Base-by-base conservation (phyloP, 495 filamentous ascomycete species). In the Neurospora pannonica region DNA sequence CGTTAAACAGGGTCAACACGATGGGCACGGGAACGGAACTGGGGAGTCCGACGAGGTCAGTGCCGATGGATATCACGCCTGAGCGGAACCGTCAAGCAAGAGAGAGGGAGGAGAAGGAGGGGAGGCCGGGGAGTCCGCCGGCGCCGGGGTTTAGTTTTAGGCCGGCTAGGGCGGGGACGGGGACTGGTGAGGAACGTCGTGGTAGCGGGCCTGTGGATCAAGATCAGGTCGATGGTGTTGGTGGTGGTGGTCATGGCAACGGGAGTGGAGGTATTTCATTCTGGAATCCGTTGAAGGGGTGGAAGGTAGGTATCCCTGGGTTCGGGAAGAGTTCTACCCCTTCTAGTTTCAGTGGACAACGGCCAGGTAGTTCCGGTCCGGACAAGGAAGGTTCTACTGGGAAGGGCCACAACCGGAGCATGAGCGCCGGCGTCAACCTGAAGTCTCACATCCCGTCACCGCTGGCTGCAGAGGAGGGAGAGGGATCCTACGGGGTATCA, bases 201-300 rank as follows among this genome's bases (percentile, higher is more conserved):
- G 84, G 43, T 81, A 79, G 71, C 75, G 19, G 82, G 82, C 72
- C 76, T 77, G 13, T 78, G 78, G 36, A 78, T n/a, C n/a, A n/a
- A 62, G 36, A n/a, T n/a, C 40, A 73, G 76, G 0, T 69, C 76
- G 17, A 71, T 70, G 15, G 67, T 71, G 6, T 40, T 75, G 5
- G n/a, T 72, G 24, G 72, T 75, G 4, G 28, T 75, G 42, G 48
- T 34, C 34, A 75, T 70, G 70, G 77, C 43, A 31, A 70, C 70
- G 43, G 77, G 36, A 15, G 74, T 76, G 37, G 40, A 60, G 43
- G 69, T 34, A 77, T 7, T 39, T 71, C 15, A 79, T 82, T 70
- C 83, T 83, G 9, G 79, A 79, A 7, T 80, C 85, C 54, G 3
- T 36, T 67, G 3, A 67, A 67, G 54, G 54, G 46, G 0, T 67